phyloP scores from a whole-genome alignment of 2,329 filamentous ascomycete genomes.

The Claviceps monticola region DNA sequence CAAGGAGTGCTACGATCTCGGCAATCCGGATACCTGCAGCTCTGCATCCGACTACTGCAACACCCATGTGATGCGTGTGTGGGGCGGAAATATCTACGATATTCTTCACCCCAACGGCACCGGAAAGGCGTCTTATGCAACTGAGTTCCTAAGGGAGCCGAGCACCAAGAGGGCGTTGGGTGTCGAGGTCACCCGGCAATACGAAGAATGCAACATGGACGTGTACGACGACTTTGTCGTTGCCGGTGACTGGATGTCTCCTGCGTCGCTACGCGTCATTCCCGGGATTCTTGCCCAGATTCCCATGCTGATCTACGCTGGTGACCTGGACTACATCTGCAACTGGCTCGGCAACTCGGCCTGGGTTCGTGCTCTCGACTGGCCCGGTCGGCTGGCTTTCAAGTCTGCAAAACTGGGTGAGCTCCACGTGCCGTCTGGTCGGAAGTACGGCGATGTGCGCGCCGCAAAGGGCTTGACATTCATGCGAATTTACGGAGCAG shows the following conservation, averaged over 20 bases:
- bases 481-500: conserved; percentile 72
- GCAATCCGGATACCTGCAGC: conserved; percentile 81
- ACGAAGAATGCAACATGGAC: conserved; percentile 92
- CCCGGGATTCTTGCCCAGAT: conserved; percentile 79
- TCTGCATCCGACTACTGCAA: conserved; percentile 95
- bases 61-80: conserved; percentile 83
- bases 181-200: conserved; percentile 63
- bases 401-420: conserved; percentile 55
- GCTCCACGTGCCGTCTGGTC: conserved; percentile 41
- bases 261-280: conserved; percentile 71
- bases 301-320: conserved; percentile 85
- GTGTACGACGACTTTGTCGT: conserved; percentile 90
- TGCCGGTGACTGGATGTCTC: conserved; percentile 93
- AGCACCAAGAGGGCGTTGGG: conserved; percentile 77
- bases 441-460: conserved; percentile 63
- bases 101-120: conserved; percentile 80
- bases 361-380: conserved; percentile 87
- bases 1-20: conserved; percentile 76
- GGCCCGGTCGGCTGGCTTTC: conserved; percentile 73
- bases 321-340: conserved; percentile 78
- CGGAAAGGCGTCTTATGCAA: conserved; percentile 77
- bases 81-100: conserved; percentile 91
- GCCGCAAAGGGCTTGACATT: conserved; percentile 86
- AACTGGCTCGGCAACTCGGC: conserved; percentile 98
- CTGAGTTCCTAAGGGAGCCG: conserved; percentile 71